These are phyloP conservation scores for Coprinellus micaceus DNA, from an alignment of 768 basidiomycete genomes.

Conservation along the genomic window DNA sequence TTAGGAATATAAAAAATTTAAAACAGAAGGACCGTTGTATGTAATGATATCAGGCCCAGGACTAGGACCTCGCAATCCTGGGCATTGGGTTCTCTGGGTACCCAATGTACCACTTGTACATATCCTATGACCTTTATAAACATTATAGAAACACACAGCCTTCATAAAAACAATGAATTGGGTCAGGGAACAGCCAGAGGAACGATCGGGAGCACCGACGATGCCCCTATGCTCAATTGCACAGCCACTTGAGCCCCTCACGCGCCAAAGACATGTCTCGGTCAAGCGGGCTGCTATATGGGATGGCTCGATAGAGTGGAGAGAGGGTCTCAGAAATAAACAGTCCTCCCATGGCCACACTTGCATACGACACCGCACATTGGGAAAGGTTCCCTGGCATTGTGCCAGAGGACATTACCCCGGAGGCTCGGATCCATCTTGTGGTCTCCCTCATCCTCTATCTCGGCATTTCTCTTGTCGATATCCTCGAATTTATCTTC, in stretches of 20 bases:
- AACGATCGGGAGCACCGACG: no score
- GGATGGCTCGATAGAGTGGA: no score
- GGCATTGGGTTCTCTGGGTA: no score
- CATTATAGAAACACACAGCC: no score
- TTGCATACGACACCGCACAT: neutral
- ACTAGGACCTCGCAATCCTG: no score
- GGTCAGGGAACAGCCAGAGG: no score
- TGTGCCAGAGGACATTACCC: neutral
- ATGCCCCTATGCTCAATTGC: neutral
- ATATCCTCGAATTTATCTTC: constrained; percentile 13
- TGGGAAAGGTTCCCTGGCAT: neutral
- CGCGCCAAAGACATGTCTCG: neutral
- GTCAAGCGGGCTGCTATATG: neutral
- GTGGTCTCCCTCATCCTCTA: constrained; percentile 15
- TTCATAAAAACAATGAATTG: no score
- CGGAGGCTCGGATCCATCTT: constrained; percentile 5
- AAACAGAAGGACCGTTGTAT: neutral
- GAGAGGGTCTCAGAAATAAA: no score
- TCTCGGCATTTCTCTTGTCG: constrained; percentile 12
- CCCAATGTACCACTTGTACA: no score
- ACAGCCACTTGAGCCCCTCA: neutral
- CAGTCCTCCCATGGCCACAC: neutral
- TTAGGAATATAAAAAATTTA: neutral
- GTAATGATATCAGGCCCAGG: no score
- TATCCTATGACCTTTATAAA: no score